Evolutionary conservation across 371 early-diverging fungal species (phyloP), one percentile per base, ranked within the genome.

Genomic region (Nosema muscidifuracis): DNA sequence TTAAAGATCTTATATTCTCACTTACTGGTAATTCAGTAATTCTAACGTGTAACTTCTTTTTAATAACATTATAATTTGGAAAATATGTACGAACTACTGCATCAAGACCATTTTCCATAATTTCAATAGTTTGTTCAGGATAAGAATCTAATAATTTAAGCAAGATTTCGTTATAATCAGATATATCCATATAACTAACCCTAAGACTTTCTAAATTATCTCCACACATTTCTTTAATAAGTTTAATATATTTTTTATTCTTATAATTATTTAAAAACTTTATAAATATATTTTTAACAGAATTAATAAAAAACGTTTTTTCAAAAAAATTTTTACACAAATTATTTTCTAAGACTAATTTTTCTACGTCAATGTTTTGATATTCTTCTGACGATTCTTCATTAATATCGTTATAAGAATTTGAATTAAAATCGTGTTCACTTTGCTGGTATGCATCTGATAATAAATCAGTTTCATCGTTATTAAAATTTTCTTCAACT

Each of bases 91-190:
- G 79, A 0, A 93, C 93, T 0, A 92, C 91, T 55, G 89, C 89
- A 73, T 90, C 85, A 0, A 97, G 91, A 22, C 92, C 93, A 60
- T 89, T 86, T 77, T 96, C 92, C 82, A 97, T 88, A 68, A 97
- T 87, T 53, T 89, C 67, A 10, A 66, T 22, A 1, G 42, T 67
- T 34, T 73, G 62, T n/a, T 75, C 60, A 24, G 65, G 47, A 55
- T 56, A 40, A 20, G 28, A 33, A 40, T 75, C 28, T 12, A 77
- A 36, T 2, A 50, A 28, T 44, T 33, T 60, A 0, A 70, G 33
- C n/a, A 82, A 44, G 1, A 31, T 33, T 7, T 43, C 22, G 28
- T 22, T 63, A 31, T 55, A 66, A 15, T 62, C 60, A 18, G 75
- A 71, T 31, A 81, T 42, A 42, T 81, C 81, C 33, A 77, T 61